These are phyloP conservation scores for Calonectria montana DNA, from an alignment of 2,329 filamentous ascomycete species.

Conservation along the genomic window DNA sequence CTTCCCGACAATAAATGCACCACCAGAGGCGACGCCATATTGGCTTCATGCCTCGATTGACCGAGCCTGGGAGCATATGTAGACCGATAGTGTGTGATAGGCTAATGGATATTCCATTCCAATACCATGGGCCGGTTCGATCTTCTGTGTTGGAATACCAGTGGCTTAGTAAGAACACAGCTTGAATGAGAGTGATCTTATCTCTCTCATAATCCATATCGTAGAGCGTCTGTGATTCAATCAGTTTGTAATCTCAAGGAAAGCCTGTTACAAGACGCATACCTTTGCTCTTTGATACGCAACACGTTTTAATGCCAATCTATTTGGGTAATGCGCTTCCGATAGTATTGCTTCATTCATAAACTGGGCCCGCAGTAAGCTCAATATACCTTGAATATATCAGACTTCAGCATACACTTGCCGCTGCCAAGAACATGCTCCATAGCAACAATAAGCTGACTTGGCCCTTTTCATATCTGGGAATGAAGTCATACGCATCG, in stretches of 20 bases:
- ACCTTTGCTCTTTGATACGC: constrained; percentile 29
- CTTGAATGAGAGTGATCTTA: constrained; percentile 54
- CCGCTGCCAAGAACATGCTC: constrained; percentile 46
- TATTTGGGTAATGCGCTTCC: constrained; percentile 2
- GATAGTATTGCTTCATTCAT: constrained; percentile 16
- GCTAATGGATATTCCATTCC: constrained; percentile 57
- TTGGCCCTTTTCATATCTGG: constrained; percentile 21
- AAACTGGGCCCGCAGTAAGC: constrained; percentile 6
- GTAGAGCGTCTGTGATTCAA: constrained; percentile 37
- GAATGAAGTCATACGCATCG: constrained; percentile 33
- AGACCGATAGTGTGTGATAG: constrained; percentile 56
- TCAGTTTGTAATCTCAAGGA: not conserved
- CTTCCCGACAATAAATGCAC: constrained; percentile 30
- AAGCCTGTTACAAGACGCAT: not conserved
- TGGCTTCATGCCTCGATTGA: not conserved
- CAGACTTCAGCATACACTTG: constrained; percentile 41
- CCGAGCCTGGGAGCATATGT: constrained; percentile 43
- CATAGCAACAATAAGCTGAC: constrained; percentile 38
- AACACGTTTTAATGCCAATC: constrained; percentile 23
- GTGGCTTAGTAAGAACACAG: constrained; percentile 54
- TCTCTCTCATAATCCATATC: constrained; percentile 51
- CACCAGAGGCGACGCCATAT: constrained; percentile 31
- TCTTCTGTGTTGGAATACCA: constrained; percentile 56
- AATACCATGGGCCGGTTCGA: constrained; percentile 56
- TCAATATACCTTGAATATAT: not conserved